Conservation (phyloP, 2,329 filamentous ascomycete species). For the Zarea fungicola region DNA sequence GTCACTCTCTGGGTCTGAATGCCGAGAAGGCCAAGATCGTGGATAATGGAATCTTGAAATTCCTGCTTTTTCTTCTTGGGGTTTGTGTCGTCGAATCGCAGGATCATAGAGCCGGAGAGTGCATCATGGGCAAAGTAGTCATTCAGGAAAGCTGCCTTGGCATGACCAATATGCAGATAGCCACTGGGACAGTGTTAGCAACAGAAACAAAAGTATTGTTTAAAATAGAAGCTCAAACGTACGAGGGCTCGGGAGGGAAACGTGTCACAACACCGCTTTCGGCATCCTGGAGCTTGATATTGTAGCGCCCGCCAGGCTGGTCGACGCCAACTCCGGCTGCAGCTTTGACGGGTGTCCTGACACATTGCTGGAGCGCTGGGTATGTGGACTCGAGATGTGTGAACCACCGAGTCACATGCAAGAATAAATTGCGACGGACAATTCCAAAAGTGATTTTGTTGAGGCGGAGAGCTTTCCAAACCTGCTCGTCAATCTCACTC, state of each 20-base stretch:
- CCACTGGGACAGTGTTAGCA: constrained; percentile 37
- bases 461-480: neutral
- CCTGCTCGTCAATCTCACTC: neutral
- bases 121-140: constrained; percentile 91
- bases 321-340: neutral
- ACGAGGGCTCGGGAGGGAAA: constrained; percentile 84
- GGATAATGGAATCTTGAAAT: constrained; percentile 80
- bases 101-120: constrained; percentile 75
- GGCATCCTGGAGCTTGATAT: constrained; percentile 71
- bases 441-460: constrained; percentile 4
- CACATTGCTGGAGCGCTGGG: neutral
- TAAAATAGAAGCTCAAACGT: constrained; percentile 26
- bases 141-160: constrained; percentile 79
- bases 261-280: constrained; percentile 78
- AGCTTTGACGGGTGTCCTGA: neutral
- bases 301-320: constrained; percentile 48
- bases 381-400: neutral
- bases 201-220: constrained; percentile 5
- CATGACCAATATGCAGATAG: constrained; percentile 85
- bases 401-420: constrained; percentile 7
- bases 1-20: constrained; percentile 75
- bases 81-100: constrained; percentile 92
- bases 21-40: constrained; percentile 79
- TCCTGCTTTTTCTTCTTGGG: constrained; percentile 89
- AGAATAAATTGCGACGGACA: neutral